Conservation (phyloP, 345 rosid genomes). For the Lepidium africanum region DNA sequence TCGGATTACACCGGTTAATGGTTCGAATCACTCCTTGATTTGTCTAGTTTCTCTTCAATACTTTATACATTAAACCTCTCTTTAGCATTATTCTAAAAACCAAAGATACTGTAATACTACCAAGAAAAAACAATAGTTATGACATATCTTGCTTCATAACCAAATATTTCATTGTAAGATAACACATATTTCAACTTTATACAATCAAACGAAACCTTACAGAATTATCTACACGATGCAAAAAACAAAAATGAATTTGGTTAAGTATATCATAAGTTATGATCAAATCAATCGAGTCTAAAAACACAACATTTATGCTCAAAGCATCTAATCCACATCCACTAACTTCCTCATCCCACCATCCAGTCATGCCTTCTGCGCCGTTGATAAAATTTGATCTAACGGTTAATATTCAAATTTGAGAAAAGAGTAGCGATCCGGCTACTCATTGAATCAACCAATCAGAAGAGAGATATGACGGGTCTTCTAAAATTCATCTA, state of each 20-base stretch:
- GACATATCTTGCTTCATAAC: conserved; percentile 44
- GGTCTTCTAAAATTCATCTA: conserved; percentile 22
- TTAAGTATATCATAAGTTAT: conserved; percentile 23
- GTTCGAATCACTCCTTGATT: conserved; percentile 1
- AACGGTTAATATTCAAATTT: conserved; percentile 54
- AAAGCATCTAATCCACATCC: conserved; percentile 22
- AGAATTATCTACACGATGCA: conserved; percentile 28
- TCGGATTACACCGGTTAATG: not conserved
- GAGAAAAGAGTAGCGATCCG: conserved; percentile 32
- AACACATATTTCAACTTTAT: not conserved
- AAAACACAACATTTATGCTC: conserved; percentile 56
- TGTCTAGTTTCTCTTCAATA: not conserved
- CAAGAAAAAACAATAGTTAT: conserved; percentile 32
- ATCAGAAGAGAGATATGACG: conserved; percentile 36
- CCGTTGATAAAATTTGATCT: conserved; percentile 52
- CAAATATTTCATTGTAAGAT: conserved; percentile 18
- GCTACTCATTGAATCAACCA: conserved; percentile 38
- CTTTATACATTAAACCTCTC: not conserved
- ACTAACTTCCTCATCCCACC: not conserved
- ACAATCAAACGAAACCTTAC: conserved; percentile 40
- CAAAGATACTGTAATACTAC: conserved; percentile 25
- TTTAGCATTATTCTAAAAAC: not conserved
- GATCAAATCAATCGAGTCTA: conserved; percentile 33
- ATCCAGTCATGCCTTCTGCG: not conserved
- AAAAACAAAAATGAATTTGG: conserved; percentile 28